A percentile compares a stretch with the other conserved stretches of the same genome.
phyloP scores from a whole-genome alignment of 2,329 filamentous ascomycete genomes.

The Fusarium subtropicale region DNA sequence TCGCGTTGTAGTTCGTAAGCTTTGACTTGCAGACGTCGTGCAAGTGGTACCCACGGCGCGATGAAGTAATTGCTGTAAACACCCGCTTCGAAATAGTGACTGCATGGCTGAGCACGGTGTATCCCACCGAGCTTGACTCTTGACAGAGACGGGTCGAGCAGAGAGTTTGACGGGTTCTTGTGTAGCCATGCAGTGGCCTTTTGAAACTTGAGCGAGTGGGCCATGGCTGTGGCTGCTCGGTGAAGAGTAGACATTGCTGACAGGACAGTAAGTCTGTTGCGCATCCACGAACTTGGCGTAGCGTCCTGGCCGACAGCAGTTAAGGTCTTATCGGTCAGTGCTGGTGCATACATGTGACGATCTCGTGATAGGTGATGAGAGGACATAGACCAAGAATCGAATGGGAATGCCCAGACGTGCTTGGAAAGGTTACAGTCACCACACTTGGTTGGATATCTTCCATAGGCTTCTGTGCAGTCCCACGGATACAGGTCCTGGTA shows the following conservation, averaged over 20 bases:
- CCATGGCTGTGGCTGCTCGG: constrained; percentile 53
- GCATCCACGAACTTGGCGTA: constrained; percentile 49
- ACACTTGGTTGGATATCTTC: constrained; percentile 52
- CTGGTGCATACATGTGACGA: constrained; percentile 51
- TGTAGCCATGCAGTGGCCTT: constrained; percentile 53
- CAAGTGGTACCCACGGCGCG: constrained; percentile 44
- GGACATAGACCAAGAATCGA: constrained; percentile 58
- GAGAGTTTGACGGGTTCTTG: constrained; percentile 4
- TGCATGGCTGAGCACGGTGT: constrained; percentile 57
- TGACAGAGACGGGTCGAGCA: constrained; percentile 39
- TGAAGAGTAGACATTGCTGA: constrained; percentile 49
- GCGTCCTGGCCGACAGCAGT: constrained; percentile 31
- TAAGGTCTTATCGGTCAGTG: constrained; percentile 14
- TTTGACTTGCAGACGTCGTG: constrained; percentile 30
- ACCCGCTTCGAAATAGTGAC: constrained; percentile 53
- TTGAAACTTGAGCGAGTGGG: constrained; percentile 44
- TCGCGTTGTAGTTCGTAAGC: constrained; percentile 43
- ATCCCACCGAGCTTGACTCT: constrained; percentile 57
- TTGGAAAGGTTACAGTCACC: constrained; percentile 57
- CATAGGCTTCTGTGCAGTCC: constrained; percentile 61
- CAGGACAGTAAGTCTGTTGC: constrained; percentile 52
- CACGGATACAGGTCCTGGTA: constrained; percentile 59
- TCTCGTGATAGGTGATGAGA: constrained; percentile 54
- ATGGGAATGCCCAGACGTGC: constrained; percentile 59
- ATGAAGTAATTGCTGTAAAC: constrained; percentile 48